These are phyloP conservation scores for Candida dubliniensis DNA, from an alignment of 1,139 yeast genomes.

Conservation along the genomic window DNA sequence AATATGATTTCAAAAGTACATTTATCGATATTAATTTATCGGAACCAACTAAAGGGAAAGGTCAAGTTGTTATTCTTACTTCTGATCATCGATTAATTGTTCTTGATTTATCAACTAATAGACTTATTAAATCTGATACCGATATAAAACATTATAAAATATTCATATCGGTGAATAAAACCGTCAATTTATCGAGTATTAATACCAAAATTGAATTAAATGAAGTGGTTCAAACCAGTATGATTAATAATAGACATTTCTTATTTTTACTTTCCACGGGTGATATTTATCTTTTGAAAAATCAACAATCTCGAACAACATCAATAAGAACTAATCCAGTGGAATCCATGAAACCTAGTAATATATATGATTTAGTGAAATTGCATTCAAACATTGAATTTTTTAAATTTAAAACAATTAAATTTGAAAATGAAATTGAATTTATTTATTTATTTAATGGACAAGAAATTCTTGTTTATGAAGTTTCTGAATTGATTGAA, in stretches of 20 bases:
- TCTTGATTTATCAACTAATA: constrained; percentile 25
- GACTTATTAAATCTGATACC: constrained; percentile 7
- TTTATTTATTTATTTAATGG: constrained; percentile 34
- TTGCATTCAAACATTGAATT: constrained; percentile 33
- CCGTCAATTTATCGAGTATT: constrained; percentile 39
- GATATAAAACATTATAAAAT: constrained; percentile 25
- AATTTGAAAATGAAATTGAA: constrained; percentile 17
- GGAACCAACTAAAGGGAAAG: constrained; percentile 8
- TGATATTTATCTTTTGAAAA: constrained; percentile 39
- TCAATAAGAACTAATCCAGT: constrained; percentile 10
- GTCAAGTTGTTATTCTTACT: constrained; percentile 31
- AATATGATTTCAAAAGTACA: constrained; percentile 34
- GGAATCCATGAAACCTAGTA: constrained; percentile 19
- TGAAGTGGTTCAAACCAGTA: constrained; percentile 26
- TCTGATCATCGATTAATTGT: constrained; percentile 32
- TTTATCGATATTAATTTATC: constrained; percentile 23
- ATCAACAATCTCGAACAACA: constrained; percentile 24
- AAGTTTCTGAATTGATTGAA: constrained; percentile 31
- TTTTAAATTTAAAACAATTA: constrained; percentile 28
- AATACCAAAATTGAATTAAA: constrained; percentile 25
- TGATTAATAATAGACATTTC: constrained; percentile 35
- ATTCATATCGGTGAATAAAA: constrained; percentile 33
- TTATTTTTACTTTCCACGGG: constrained; percentile 39
- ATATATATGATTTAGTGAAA: constrained; percentile 40
- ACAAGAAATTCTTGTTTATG: constrained; percentile 29